Evolutionary conservation across 768 basidiomycete species (phyloP).

Genomic region (Boletus barrowsii): DNA sequence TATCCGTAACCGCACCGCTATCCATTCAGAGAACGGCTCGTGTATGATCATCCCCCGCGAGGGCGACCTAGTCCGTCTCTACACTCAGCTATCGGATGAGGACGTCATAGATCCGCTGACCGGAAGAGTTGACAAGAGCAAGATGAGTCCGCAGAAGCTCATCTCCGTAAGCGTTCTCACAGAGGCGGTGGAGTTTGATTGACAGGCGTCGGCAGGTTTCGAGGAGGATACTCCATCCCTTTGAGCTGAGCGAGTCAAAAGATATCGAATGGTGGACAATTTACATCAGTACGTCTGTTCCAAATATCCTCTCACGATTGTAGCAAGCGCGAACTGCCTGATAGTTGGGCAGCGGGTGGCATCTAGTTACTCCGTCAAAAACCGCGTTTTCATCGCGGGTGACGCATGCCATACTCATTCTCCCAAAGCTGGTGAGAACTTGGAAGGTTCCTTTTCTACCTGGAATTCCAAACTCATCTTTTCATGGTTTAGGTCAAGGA

Average conservation of each 20-base stretch:
- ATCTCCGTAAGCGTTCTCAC: constrained; percentile 40
- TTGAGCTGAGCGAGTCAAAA: constrained; percentile 43
- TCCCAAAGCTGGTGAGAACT: constrained; percentile 52
- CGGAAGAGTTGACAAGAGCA: constrained; percentile 52
- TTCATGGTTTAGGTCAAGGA: constrained; percentile 49
- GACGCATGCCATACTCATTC: constrained; percentile 71
- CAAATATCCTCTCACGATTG: not conserved
- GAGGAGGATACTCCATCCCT: constrained; percentile 55
- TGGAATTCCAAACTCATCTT: not conserved
- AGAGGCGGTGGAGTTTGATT: not conserved
- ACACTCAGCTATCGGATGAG: constrained; percentile 60
- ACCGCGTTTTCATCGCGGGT: constrained; percentile 70
- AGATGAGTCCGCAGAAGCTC: constrained; percentile 47
- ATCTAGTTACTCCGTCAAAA: constrained; percentile 50
- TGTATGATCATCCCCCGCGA: constrained; percentile 74
- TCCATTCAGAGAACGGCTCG: constrained; percentile 63
- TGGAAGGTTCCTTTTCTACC: not conserved
- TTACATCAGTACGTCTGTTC: constrained; percentile 52
- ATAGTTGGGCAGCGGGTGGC: constrained; percentile 73
- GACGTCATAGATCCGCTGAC: constrained; percentile 41
- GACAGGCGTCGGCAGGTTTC: constrained; percentile 41
- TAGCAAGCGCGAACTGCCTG: not conserved
- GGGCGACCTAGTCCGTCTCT: constrained; percentile 60
- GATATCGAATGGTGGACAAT: constrained; percentile 68
- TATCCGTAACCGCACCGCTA: constrained; percentile 55